Percentiles rank a stretch among this genome's conserved stretches.
Evolutionary conservation across 2,329 filamentous ascomycete species (phyloP).

Genomic region (Neonectria sp.): DNA sequence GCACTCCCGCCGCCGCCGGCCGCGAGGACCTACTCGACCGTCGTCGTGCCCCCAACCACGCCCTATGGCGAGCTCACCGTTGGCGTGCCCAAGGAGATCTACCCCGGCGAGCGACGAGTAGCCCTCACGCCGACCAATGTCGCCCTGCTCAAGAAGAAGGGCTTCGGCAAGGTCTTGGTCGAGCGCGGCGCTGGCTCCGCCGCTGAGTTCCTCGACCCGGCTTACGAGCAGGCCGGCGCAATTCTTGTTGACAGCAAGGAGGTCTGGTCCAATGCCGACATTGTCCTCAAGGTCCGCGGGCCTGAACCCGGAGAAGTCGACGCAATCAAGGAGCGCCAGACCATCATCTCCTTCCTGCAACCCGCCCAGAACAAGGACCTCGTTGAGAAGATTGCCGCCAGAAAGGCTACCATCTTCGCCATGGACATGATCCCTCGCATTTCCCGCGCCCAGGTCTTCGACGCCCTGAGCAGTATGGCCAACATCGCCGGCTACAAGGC

Average conservation of each 20-base stretch:
- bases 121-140: conserved; percentile 90
- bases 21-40: conserved; percentile 57
- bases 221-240: conserved; percentile 84
- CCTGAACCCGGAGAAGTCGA: conserved; percentile 80
- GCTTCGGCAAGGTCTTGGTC: conserved; percentile 82
- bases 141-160: conserved; percentile 86
- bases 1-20: conserved; percentile 42
- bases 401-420: conserved; percentile 83
- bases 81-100: conserved; percentile 86
- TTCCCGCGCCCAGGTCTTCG: conserved; percentile 89
- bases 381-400: conserved; percentile 79
- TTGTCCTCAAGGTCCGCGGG: conserved; percentile 87
- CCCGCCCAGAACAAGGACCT: conserved; percentile 84
- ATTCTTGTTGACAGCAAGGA: conserved; percentile 78
- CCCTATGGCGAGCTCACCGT: conserved; percentile 83
- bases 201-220: conserved; percentile 83
- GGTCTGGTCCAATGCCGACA: conserved; percentile 83
- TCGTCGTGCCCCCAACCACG: conserved; percentile 59
- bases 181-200: conserved; percentile 85
- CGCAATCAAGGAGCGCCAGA: conserved; percentile 77
- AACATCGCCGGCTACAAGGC: conserved; percentile 96
- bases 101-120: conserved; percentile 83
- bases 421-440: conserved; percentile 96
- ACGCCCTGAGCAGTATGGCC: conserved; percentile 92
- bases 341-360: conserved; percentile 87